A percentile compares a stretch with the other conserved stretches of the same genome.
phyloP scores from a whole-genome alignment of 345 rosid genomes.

The Salix viminalis region DNA sequence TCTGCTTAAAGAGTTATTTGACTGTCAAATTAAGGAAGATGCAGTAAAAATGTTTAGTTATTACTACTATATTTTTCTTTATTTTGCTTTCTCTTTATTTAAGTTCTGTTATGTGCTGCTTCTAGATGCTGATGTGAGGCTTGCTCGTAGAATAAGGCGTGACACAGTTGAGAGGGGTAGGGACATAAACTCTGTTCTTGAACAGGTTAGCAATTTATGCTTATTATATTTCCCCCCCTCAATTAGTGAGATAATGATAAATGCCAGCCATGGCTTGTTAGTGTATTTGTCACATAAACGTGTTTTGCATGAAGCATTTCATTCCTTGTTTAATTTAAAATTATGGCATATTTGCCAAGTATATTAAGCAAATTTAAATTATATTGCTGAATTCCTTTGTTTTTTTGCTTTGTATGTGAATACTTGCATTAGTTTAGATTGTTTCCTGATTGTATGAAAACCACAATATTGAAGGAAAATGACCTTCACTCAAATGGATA shows the following conservation, averaged over 20 bases:
- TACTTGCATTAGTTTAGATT: background rate
- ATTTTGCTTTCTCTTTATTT: background rate
- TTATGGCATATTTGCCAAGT: background rate
- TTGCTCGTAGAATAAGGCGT: conserved; percentile 98
- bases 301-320: background rate
- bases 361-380: background rate
- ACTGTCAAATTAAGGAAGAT: background rate
- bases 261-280: background rate
- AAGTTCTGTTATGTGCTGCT: conserved; percentile 24
- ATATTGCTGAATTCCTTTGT: background rate
- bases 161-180: conserved; percentile 96
- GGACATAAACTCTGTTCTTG: conserved; percentile 93
- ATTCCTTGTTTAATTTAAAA: background rate
- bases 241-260: background rate
- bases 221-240: background rate
- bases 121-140: conserved; percentile 99
- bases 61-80: background rate
- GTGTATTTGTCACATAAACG: background rate
- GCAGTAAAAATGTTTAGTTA: background rate
- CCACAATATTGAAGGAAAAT: background rate
- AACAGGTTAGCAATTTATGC: conserved; percentile 54
- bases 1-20: background rate
- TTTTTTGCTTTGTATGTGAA: background rate
- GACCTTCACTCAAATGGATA: background rate
- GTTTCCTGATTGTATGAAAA: background rate